phyloP scores from a whole-genome alignment of 345 rosid species.

The Hibiscus trionum region DNA sequence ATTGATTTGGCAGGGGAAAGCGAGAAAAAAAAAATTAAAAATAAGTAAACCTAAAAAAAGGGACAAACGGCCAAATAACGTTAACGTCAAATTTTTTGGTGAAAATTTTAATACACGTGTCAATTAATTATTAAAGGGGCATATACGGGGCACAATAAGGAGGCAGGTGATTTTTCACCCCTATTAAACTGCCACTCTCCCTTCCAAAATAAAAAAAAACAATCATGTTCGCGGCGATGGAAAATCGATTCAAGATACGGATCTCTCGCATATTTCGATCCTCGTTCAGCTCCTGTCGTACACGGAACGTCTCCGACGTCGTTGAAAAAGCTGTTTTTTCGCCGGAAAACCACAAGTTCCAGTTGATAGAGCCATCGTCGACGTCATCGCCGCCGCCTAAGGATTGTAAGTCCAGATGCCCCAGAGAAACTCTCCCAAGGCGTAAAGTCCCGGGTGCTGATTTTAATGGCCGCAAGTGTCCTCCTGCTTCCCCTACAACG shows the following conservation, averaged over 20 bases:
- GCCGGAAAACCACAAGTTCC: conserved; percentile 15
- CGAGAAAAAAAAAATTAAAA: no score
- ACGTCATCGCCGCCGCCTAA: conserved; percentile 12
- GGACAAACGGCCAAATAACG: no score
- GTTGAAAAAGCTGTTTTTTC: conserved; percentile 31
- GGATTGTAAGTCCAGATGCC: conserved; percentile 29
- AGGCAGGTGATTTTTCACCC: no score
- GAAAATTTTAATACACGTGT: no score
- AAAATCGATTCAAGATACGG: conserved; percentile 45
- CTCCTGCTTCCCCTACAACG: conserved; percentile 31
- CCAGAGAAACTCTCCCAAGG: neutral
- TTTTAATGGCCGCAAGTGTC: conserved; percentile 21
- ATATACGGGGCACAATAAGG: no score
- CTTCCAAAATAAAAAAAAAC: neutral
- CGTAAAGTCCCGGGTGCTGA: neutral
- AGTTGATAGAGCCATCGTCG: conserved; percentile 11
- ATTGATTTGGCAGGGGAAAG: no score
- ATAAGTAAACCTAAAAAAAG: no score
- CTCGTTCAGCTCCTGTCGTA: conserved; percentile 54
- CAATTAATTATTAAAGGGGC: no score
- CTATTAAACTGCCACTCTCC: neutral
- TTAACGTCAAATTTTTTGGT: no score
- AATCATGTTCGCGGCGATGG: conserved; percentile 29
- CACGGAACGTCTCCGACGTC: conserved; percentile 51
- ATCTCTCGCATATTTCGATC: conserved; percentile 57